Base-by-base conservation (phyloP, 139 green algal species). In the Chlorella sp. region DNA sequence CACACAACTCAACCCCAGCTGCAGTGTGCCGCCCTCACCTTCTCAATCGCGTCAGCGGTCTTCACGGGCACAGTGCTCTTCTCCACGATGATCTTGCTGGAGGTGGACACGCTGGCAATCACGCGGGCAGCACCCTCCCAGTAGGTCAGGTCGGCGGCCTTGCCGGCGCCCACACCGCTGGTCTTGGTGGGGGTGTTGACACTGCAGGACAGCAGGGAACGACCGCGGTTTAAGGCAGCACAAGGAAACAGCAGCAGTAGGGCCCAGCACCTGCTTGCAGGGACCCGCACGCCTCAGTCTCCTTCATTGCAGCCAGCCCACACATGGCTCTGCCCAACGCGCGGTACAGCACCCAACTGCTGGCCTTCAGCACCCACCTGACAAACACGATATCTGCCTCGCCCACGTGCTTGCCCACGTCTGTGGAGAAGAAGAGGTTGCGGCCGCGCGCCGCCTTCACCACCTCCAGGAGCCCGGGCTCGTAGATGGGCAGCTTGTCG, bases 131-230 rank as follows among this genome's bases (percentile, higher is more conserved):
- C 98, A 24, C 95, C 95, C 92, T 99, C 98, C 98, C 98, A 99
- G 95, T 99, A 99, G 16, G 97, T 99, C 68, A 99, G 93, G 92
- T 99, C 98, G 40, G 98, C 98, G 12, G 98, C 98, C 88, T 97
- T 98, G 86, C 98, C 98, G 15, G 97, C 98, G 30, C 98, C 98
- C 61, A 99, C 96, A 48, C 98, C 98, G 22, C 91, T 94, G 9
- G 96, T 99, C 94, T 99, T 99, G 81, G 98, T 99, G 24, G 98
- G 98, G 2, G 98, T 99, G 94, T 99, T 99, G 11, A 99, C 98
- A 83, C 95, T 98, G 92, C 21, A 81, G 68, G 69, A n/a, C 22
- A 16, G 24, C 37, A 15, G 3, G 39, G 34, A 4, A 19, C 16
- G 32, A 18, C 28, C 22, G 37, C 9, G 19, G 40, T 24, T 37